Conservation (phyloP, 176 grass and related monocot genomes). For the Lolium perenne region DNA sequence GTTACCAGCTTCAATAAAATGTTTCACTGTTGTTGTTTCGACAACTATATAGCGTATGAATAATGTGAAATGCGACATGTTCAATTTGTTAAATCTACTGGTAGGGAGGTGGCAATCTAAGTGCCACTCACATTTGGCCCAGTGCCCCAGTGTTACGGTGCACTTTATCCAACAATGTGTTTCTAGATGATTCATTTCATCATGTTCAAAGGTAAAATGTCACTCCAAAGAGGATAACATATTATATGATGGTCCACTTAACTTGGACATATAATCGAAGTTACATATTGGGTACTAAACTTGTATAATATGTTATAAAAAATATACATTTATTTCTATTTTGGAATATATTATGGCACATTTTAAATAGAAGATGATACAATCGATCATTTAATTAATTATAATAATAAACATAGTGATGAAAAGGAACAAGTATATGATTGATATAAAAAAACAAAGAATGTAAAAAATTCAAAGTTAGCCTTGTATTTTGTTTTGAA, state of each 20-base stretch:
- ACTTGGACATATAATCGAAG: not conserved
- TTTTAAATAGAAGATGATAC: not conserved
- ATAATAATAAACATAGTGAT: not conserved
- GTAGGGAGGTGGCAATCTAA: not conserved
- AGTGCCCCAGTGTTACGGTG: not conserved
- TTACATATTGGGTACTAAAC: not conserved
- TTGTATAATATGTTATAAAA: not conserved
- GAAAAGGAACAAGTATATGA: not conserved
- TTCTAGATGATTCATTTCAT: not conserved
- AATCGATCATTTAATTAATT: not conserved
- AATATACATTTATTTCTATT: not conserved
- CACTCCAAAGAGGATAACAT: not conserved
- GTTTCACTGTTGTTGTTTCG: too few species aligned
- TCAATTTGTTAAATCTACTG: not conserved
- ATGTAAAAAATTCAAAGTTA: not conserved
- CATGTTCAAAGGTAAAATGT: not conserved
- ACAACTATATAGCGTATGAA: too few species aligned
- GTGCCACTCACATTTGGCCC: too few species aligned
- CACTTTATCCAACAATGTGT: not conserved
- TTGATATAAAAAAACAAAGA: not conserved
- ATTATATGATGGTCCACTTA: not conserved
- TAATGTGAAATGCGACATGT: too few species aligned
- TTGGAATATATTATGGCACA: not conserved
- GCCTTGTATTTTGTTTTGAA: not conserved
- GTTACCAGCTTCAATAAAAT: too few species aligned